These are phyloP conservation scores for Haplosporangium sp. DNA, from an alignment of 371 early-diverging fungal species.

Conservation along the genomic window DNA sequence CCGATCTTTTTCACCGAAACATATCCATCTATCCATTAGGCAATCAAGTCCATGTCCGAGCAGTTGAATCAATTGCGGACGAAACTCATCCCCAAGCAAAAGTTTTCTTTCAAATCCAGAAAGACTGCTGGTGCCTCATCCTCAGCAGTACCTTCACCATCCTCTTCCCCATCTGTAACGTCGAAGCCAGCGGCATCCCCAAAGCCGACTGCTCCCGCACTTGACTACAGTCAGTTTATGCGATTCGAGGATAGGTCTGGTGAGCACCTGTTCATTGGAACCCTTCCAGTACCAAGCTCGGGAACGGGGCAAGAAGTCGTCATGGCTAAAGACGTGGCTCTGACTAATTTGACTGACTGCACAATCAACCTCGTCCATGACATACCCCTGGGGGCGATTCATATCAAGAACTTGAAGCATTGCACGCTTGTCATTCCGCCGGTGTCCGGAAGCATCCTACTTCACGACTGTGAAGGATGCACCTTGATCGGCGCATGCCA, in stretches of 20 bases:
- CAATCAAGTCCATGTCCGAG: conserved; percentile 63
- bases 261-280: conserved; percentile 40
- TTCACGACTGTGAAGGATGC: conserved; percentile 70
- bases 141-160: conserved; percentile 4
- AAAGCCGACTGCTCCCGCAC: not conserved
- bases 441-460: conserved; percentile 75
- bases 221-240: conserved; percentile 22
- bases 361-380: conserved; percentile 61
- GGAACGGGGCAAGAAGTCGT: conserved; percentile 9
- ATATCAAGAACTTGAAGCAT: conserved; percentile 71
- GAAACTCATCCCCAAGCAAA: conserved; percentile 67
- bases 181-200: conserved; percentile 13
- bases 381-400: conserved; percentile 66
- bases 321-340: conserved; percentile 60
- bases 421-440: conserved; percentile 72
- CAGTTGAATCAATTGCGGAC: conserved; percentile 53
- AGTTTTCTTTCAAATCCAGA: conserved; percentile 74
- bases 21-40: conserved; percentile 44
- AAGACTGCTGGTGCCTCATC: conserved; percentile 38
- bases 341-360: conserved; percentile 65
- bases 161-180: conserved; percentile 13
- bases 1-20: not conserved
- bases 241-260: conserved; percentile 31
- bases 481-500: conserved; percentile 75
- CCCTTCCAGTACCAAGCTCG: not conserved